Base-by-base conservation (phyloP, 2,329 filamentous ascomycete species). In the Colletotrichum lupini region DNA sequence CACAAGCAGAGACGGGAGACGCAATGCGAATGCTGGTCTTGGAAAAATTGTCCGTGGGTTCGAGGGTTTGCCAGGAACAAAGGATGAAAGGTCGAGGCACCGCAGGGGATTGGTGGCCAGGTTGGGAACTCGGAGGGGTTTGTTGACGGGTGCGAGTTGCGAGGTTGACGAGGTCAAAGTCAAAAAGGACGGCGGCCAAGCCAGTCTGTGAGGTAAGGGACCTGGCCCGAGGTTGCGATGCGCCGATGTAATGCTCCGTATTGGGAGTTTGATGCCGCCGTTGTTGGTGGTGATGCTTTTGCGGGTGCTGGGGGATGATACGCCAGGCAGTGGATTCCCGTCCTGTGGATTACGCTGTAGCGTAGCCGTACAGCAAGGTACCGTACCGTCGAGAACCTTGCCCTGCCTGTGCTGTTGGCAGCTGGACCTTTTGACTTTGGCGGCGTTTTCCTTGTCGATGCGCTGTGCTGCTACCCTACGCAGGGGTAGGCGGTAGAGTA, bases 51-150 rank as follows among this genome's bases (percentile, higher is more conserved):
- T 53, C 69, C 37, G 69, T 63, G 66, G 37, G 59, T 60, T 70
- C 30, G 56, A 70, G 42, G n/a, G 32, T 58, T 42, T 30, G 46
- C 59, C 66, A 73, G 70, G 70, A 56, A 73, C 70, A 70, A 69
- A 64, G 67, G 60, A 73, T 37, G 66, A 65, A 61, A 56, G 42
- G 70, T 37, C 60, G 49, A 49, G 55, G 66, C 42, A 56, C 55
- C 22, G 60, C 12, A 57, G 60, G 35, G 42, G 70, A 65, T 70
- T 73, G 70, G 67, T 19, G 63, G 70, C 24, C 59, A 46, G 67
- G 53, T 26, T 59, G 64, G 58, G 68, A 14, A 19, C 14, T 42
- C 14, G 37, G 42, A 26, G 35, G 28, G 42, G 49, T 30, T 37
- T 19, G 14, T 35, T 46, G 66, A 64, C 53, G 59, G 68, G 58